Conservation (phyloP, 2,329 filamentous ascomycete species). For the Aspergillus terreus region DNA sequence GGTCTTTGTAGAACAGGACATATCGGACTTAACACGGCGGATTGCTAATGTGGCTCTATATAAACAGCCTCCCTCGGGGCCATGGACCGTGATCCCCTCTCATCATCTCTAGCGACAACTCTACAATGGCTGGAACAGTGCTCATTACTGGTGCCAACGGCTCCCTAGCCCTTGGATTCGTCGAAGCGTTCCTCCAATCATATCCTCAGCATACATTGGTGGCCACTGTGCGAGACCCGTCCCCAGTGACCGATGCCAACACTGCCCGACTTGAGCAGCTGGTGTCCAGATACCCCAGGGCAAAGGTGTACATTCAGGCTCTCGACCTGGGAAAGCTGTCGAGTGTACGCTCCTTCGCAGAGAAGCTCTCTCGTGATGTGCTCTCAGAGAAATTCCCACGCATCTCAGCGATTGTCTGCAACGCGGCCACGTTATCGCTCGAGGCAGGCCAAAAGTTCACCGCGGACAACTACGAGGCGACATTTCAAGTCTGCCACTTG, state of each 20-base stretch:
- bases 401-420: constrained; percentile 38
- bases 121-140: constrained; percentile 21
- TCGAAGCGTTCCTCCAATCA: constrained; percentile 20
- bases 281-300: constrained; percentile 16
- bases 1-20: neutral
- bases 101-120: neutral
- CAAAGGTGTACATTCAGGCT: constrained; percentile 27
- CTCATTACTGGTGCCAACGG: constrained; percentile 31
- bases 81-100: neutral
- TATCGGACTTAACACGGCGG: neutral
- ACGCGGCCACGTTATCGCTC: constrained; percentile 41
- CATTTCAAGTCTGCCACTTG: constrained; percentile 40
- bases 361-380: constrained; percentile 22
- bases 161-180: constrained; percentile 28
- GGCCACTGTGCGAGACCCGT: constrained; percentile 29
- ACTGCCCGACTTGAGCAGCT: constrained; percentile 21
- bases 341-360: constrained; percentile 35
- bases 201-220: constrained; percentile 22
- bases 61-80: neutral
- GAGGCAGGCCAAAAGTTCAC: constrained; percentile 29
- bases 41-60: neutral
- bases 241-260: constrained; percentile 20
- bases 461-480: constrained; percentile 36
- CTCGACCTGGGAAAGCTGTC: constrained; percentile 36
- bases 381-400: constrained; percentile 25